A percentile compares a stretch with the other conserved stretches of the same genome.
These are phyloP conservation scores for Trichoderma koningii DNA, from an alignment of 2,329 filamentous ascomycete species.

Conservation along the genomic window DNA sequence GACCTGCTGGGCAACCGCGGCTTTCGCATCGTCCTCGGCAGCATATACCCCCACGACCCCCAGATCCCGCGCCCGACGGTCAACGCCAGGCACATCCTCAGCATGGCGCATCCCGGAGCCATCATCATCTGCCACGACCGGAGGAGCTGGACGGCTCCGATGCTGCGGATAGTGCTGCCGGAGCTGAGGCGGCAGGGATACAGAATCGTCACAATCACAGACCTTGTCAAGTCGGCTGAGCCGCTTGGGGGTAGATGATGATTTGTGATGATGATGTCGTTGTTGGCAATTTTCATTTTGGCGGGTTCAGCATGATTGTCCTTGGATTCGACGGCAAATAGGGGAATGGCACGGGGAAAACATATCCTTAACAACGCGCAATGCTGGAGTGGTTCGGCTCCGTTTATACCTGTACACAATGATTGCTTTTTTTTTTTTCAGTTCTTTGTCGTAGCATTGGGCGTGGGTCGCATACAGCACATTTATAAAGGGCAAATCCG, in stretches of 20 bases:
- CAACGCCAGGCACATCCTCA: slow-evolving; percentile 78
- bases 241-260: slow-evolving; percentile 34
- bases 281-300: not conserved
- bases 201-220: slow-evolving; percentile 68
- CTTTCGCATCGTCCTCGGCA: slow-evolving; percentile 75
- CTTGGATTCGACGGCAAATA: not conserved
- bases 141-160: slow-evolving; percentile 77
- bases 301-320: not conserved
- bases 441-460: not conserved
- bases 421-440: slow-evolving; percentile 4
- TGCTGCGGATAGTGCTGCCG: slow-evolving; percentile 72
- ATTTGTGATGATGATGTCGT: not conserved
- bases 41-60: slow-evolving; percentile 89
- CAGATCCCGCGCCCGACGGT: slow-evolving; percentile 70
- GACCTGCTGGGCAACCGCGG: slow-evolving; percentile 59
- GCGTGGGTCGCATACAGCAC: slow-evolving; percentile 10
- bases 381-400: slow-evolving; percentile 3
- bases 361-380: not conserved
- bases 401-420: not conserved
- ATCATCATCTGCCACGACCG: slow-evolving; percentile 88
- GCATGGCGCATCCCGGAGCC: slow-evolving; percentile 73
- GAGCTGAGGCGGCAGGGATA: slow-evolving; percentile 71
- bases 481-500: not conserved
- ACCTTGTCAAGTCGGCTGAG: slow-evolving; percentile 55
- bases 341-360: not conserved